Percentiles rank a stretch among this genome's conserved stretches.
These are phyloP conservation scores for Neurospora sp. DNA, from an alignment of 495 filamentous ascomycete species.

Conservation along the genomic window DNA sequence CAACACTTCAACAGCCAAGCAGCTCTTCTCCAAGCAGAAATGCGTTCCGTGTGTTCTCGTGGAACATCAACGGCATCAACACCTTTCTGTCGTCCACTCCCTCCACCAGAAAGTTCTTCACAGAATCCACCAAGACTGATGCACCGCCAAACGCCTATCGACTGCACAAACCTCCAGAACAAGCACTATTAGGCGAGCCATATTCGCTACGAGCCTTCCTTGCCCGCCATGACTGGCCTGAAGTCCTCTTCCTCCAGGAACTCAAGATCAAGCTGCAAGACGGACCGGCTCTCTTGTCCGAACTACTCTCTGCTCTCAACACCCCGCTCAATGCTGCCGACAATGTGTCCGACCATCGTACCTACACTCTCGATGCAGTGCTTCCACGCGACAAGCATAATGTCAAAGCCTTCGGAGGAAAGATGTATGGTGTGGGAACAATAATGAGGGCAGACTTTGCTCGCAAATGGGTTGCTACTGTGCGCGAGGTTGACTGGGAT, in stretches of 20 bases:
- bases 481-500: constrained; percentile 37
- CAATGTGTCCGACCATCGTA: constrained; percentile 6
- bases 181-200: background rate
- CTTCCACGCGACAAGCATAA: constrained; percentile 40
- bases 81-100: constrained; percentile 25
- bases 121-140: background rate
- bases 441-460: constrained; percentile 36
- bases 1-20: background rate
- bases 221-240: constrained; percentile 34
- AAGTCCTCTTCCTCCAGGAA: constrained; percentile 42
- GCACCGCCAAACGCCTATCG: background rate
- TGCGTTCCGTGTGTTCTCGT: constrained; percentile 30
- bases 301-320: constrained; percentile 17
- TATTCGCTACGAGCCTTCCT: constrained; percentile 33
- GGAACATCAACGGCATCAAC: constrained; percentile 44
- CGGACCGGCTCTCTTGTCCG: constrained; percentile 15
- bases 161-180: background rate
- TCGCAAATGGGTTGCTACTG: constrained; percentile 1
- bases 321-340: constrained; percentile 19
- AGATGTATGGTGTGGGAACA: constrained; percentile 41
- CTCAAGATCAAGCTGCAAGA: constrained; percentile 38
- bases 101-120: constrained; percentile 27
- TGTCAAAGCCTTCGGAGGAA: constrained; percentile 36
- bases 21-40: background rate
- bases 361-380: constrained; percentile 33